Evolutionary conservation across 192 early-diverging fungal genomes (phyloP).

Genomic region (Tieghemiomyces parasiticus): DNA sequence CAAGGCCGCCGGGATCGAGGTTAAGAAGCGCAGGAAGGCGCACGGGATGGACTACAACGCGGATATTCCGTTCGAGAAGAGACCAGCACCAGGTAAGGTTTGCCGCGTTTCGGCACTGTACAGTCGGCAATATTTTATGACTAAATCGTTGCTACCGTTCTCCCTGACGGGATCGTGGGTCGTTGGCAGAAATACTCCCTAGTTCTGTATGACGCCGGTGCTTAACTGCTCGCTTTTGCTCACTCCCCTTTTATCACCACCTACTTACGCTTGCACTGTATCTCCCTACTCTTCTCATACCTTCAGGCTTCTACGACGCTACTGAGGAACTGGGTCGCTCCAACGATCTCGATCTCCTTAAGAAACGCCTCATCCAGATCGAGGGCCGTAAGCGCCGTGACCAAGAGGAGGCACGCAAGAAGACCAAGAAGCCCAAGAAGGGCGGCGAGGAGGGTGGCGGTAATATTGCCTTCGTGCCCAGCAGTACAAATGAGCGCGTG

Average conservation of each 20-base stretch:
- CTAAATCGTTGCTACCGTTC: too few relatives aligned
- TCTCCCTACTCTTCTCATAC: too few relatives aligned
- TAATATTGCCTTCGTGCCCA: slow-evolving; percentile 39
- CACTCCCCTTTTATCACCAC: too few relatives aligned
- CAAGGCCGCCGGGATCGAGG: slow-evolving; percentile 94
- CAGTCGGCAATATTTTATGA: too few relatives aligned
- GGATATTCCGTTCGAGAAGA: slow-evolving; percentile 89
- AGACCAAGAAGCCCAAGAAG: slow-evolving; percentile 37
- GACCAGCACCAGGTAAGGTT: slow-evolving; percentile 62
- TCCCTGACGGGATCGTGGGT: too few relatives aligned
- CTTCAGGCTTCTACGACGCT: slow-evolving; percentile 89
- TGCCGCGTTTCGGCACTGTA: too few relatives aligned
- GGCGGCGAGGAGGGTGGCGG: slow-evolving; percentile 36
- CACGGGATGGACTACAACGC: slow-evolving; percentile 83
- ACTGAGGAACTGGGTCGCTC: slow-evolving; percentile 62
- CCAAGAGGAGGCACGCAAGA: slow-evolving; percentile 65
- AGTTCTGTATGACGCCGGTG: too few relatives aligned
- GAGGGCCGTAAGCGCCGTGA: slow-evolving; percentile 76
- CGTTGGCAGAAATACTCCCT: too few relatives aligned
- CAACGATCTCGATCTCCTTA: slow-evolving; percentile 44
- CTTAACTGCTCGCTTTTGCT: too few relatives aligned
- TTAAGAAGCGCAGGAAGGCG: slow-evolving; percentile 45
- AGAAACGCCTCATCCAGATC: slow-evolving; percentile 61
- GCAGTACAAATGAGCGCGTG: slow-evolving; percentile 25
- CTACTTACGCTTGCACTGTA: too few relatives aligned